Percentiles rank a stretch among this genome's conserved stretches.
phyloP scores from a whole-genome alignment of 2,329 filamentous ascomycete species.

The Clarireedia hainanense region DNA sequence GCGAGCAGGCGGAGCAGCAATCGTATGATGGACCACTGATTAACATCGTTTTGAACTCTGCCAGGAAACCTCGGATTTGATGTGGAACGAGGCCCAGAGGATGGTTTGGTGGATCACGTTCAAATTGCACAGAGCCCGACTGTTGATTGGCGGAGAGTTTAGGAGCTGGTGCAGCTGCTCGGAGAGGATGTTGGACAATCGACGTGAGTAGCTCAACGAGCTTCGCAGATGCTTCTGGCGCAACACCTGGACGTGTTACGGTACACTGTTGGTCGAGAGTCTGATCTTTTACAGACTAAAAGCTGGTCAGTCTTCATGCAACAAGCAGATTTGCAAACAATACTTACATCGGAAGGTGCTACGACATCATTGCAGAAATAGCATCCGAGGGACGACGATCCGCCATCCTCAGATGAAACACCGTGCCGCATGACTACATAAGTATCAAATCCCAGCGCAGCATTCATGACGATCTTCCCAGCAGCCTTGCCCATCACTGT shows the following conservation, averaged over 20 bases:
- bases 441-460: constrained; percentile 90
- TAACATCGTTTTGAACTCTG: constrained; percentile 64
- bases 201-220: constrained; percentile 86
- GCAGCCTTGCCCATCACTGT: constrained; percentile 92
- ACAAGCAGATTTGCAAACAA: too few relatives aligned
- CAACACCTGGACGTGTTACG: constrained; percentile 86
- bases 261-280: constrained; percentile 98
- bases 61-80: constrained; percentile 70
- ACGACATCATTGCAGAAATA: constrained; percentile 99
- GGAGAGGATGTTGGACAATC: constrained; percentile 75
- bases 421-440: constrained; percentile 98
- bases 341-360: constrained; percentile 79
- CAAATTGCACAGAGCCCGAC: constrained; percentile 34
- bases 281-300: constrained; percentile 81
- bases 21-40: constrained; percentile 71
- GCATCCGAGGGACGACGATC: constrained; percentile 70
- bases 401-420: constrained; percentile 47
- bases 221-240: constrained; percentile 83
- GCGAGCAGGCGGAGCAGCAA: constrained; percentile 73
- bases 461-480: constrained; percentile 94
- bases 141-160: constrained; percentile 27
- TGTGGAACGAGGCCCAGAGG: constrained; percentile 67
- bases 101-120: constrained; percentile 49
- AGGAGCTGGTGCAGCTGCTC: constrained; percentile 54
- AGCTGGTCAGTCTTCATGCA: too few relatives aligned